These are phyloP conservation scores for Ustanciosporium gigantosporum DNA, from an alignment of 1,284 basidiomycete species.

Conservation along the genomic window DNA sequence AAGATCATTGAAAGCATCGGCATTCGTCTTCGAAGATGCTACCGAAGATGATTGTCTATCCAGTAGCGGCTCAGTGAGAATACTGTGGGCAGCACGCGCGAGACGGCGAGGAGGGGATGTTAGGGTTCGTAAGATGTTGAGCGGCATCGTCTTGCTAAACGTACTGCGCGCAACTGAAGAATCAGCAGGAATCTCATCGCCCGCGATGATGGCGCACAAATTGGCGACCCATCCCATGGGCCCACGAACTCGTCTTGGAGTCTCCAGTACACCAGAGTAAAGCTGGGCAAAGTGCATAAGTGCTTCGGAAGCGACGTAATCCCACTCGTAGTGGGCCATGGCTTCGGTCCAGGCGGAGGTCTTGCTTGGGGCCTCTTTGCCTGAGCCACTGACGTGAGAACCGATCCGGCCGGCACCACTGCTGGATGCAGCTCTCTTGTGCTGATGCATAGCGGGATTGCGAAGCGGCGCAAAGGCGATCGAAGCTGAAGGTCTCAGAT, in stretches of 20 bases:
- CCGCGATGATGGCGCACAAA: constrained; percentile 44
- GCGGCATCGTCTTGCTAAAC: constrained; percentile 16
- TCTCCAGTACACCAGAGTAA: constrained; percentile 51
- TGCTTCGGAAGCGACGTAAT: constrained; percentile 55
- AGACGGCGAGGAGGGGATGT: constrained; percentile 24
- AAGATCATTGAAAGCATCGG: constrained; percentile 19
- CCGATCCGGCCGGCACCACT: neutral
- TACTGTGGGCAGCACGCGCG: constrained; percentile 33
- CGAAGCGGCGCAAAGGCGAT: constrained; percentile 42
- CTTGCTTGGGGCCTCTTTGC: neutral
- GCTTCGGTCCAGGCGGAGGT: constrained; percentile 43
- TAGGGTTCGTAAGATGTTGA: constrained; percentile 19
- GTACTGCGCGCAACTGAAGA: no score
- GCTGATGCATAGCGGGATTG: constrained; percentile 7
- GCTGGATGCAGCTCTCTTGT: neutral
- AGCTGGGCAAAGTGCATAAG: constrained; percentile 59
- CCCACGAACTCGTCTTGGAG: constrained; percentile 50
- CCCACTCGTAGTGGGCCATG: constrained; percentile 48
- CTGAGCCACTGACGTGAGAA: neutral
- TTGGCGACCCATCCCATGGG: constrained; percentile 57
- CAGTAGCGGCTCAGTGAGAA: constrained; percentile 45
- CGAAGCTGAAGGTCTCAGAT: constrained; percentile 48
- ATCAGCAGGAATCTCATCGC: constrained; percentile 2
- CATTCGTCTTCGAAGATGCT: neutral
- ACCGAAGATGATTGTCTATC: constrained; percentile 7